Evolutionary conservation across 2,329 filamentous ascomycete genomes (phyloP).

Genomic region (Sarocladium strictum): DNA sequence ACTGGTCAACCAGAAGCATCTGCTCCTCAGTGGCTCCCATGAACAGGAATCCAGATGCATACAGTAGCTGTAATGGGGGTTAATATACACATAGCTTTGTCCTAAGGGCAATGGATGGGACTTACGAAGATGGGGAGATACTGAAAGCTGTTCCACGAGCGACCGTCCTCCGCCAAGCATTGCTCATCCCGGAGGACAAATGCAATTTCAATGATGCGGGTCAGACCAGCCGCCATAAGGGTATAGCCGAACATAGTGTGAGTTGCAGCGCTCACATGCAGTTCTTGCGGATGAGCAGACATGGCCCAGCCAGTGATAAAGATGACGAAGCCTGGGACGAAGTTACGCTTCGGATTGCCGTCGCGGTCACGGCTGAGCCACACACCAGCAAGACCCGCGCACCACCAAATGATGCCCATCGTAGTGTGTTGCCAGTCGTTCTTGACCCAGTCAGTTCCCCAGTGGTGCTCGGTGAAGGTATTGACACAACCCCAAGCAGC

Average conservation of each 20-base stretch:
- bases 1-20: constrained; percentile 69
- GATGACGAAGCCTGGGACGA: constrained; percentile 88
- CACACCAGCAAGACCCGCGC: constrained; percentile 80
- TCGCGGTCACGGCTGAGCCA: constrained; percentile 85
- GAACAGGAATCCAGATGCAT: constrained; percentile 90
- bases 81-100: constrained; percentile 11
- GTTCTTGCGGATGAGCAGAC: constrained; percentile 80
- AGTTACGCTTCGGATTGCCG: constrained; percentile 82
- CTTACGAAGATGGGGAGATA: constrained; percentile 51
- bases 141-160: constrained; percentile 59
- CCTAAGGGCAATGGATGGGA: constrained; percentile 16
- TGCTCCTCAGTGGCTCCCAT: constrained; percentile 98
- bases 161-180: constrained; percentile 59
- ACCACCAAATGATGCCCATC: constrained; percentile 99
- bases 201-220: constrained; percentile 83
- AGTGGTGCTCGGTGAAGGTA: constrained; percentile 95
- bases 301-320: constrained; percentile 92
- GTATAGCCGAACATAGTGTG: constrained; percentile 92
- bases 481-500: constrained; percentile 95
- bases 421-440: constrained; percentile 97
- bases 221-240: constrained; percentile 80
- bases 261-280: constrained; percentile 80
- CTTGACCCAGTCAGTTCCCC: constrained; percentile 81
- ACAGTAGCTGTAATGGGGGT: constrained; percentile 68
- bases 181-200: constrained; percentile 75